phyloP scores from a whole-genome alignment of 192 early-diverging fungal genomes.

The Coemansia reversa region DNA sequence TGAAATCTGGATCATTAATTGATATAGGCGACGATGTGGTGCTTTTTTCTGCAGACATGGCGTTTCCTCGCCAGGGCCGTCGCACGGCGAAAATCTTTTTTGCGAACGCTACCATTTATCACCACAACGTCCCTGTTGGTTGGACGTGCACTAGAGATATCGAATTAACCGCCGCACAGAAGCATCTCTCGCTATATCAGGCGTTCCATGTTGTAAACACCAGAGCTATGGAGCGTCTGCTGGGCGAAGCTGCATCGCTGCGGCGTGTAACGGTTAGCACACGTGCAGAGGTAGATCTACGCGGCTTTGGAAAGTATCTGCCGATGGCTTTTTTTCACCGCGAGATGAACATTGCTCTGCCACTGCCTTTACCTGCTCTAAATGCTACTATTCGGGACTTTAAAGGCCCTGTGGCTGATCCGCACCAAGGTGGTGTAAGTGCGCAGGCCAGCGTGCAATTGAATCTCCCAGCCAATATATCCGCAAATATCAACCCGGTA shows the following conservation, averaged over 20 bases:
- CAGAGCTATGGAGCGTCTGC: constrained; percentile 28
- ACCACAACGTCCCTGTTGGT: constrained; percentile 25
- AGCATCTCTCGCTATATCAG: constrained; percentile 19
- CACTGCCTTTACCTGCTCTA: constrained; percentile 1
- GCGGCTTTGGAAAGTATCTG: constrained; percentile 37
- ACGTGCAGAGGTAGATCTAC: constrained; percentile 15
- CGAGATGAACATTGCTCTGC: constrained; percentile 21
- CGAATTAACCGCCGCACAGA: constrained; percentile 8
- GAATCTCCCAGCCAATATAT: constrained; percentile 8
- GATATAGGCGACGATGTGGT: constrained; percentile 28
- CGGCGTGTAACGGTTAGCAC: constrained; percentile 20
- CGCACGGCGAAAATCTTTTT: constrained; percentile 15
- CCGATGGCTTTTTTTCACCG: constrained; percentile 20
- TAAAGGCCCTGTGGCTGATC: constrained; percentile 20
- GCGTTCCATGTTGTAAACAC: constrained; percentile 31
- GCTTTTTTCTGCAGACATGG: constrained; percentile 19
- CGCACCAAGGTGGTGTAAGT: constrained; percentile 14
- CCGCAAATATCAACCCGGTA: constrained; percentile 30
- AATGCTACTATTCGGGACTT: constrained; percentile 18
- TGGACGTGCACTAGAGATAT: constrained; percentile 27
- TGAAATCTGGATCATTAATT: constrained; percentile 22
- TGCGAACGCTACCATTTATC: constrained; percentile 34
- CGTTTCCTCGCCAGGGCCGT: constrained; percentile 22
- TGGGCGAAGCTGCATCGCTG: constrained; percentile 15
- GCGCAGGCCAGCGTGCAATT: constrained; percentile 14